Percentiles rank a stretch among this genome's conserved stretches.
phyloP scores from a whole-genome alignment of 2,329 filamentous ascomycete species.

The Alternaria sp. region DNA sequence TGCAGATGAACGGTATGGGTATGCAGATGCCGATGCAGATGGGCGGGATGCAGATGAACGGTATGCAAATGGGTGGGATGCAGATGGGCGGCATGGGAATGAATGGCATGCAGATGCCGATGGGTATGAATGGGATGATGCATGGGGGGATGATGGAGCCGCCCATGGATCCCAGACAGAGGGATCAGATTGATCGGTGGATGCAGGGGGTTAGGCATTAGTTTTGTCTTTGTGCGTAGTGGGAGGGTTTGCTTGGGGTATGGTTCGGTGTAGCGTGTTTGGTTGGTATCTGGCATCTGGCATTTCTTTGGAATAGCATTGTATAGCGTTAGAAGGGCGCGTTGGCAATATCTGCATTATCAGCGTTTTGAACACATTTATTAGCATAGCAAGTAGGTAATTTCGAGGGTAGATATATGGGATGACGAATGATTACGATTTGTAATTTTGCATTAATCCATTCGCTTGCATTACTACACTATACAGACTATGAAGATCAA shows the following conservation, averaged over 20 bases:
- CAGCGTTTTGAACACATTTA: not conserved
- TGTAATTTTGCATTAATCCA: not conserved
- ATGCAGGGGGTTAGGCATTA: constrained; percentile 52
- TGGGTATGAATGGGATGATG: constrained; percentile 29
- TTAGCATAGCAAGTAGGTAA: not conserved
- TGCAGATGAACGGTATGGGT: constrained; percentile 14
- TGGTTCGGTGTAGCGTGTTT: not conserved
- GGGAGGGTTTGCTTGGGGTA: not conserved
- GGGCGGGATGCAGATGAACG: not conserved
- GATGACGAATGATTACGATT: not conserved
- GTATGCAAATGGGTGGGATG: constrained; percentile 19
- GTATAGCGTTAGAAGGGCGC: not conserved
- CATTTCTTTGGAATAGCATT: not conserved
- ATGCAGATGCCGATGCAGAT: constrained; percentile 8
- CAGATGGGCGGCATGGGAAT: not conserved
- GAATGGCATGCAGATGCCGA: constrained; percentile 15
- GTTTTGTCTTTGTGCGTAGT: not conserved
- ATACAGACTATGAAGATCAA: not conserved
- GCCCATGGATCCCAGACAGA: constrained; percentile 56
- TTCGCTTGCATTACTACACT: constrained; percentile 10
- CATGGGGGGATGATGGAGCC: constrained; percentile 30
- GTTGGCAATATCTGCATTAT: not conserved
- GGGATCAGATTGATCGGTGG: constrained; percentile 67
- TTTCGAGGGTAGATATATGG: not conserved
- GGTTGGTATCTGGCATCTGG: not conserved